phyloP scores from a whole-genome alignment of 2,329 filamentous ascomycete genomes.

The Aspergillus unguis region DNA sequence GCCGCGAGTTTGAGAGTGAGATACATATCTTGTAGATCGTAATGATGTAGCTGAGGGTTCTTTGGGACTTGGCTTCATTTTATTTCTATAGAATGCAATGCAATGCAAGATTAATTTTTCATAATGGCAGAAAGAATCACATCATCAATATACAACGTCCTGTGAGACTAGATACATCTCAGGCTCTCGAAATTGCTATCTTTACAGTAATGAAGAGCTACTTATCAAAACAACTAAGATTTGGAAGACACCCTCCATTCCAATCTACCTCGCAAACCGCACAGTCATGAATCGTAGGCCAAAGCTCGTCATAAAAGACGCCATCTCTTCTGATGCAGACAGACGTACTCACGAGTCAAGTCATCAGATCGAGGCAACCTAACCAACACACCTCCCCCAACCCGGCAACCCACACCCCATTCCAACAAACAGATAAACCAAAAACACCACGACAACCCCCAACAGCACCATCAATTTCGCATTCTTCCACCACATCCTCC shows the following conservation, averaged over 20 bases:
- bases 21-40: conserved; percentile 26
- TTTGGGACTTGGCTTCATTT: not conserved
- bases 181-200: too few relatives aligned
- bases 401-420: conserved; percentile 68
- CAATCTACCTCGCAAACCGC: not conserved
- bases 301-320: too few relatives aligned
- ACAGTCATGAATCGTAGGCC: too few relatives aligned
- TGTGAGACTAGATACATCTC: not conserved
- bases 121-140: not conserved
- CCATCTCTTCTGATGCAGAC: too few relatives aligned
- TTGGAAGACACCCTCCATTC: not conserved
- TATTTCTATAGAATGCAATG: not conserved
- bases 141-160: not conserved
- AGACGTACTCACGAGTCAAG: not conserved
- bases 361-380: not conserved
- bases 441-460: conserved; percentile 64
- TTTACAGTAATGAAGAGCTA: too few relatives aligned
- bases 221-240: too few relatives aligned
- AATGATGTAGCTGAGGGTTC: not conserved
- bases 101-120: not conserved
- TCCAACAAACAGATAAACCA: conserved; percentile 68
- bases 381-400: conserved; percentile 44
- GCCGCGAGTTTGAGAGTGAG: conserved; percentile 43
- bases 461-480: conserved; percentile 87
- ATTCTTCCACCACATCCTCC: conserved; percentile 99